Percentiles rank a stretch among this genome's conserved stretches.
phyloP scores from a whole-genome alignment of 345 rosid species.

The Camelina neglecta region DNA sequence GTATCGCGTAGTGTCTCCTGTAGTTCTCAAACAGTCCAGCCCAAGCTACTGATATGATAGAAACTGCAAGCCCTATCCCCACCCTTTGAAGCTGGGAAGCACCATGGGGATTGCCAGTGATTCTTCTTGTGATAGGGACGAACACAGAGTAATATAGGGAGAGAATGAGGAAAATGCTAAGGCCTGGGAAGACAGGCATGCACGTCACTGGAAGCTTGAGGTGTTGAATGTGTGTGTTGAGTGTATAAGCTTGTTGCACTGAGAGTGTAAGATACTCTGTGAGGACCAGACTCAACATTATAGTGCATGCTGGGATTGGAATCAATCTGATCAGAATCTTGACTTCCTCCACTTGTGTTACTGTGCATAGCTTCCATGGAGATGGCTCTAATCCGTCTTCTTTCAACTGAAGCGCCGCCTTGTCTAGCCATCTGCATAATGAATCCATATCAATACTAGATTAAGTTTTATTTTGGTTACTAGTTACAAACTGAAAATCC shows the following conservation, averaged over 20 bases:
- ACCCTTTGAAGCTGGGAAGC: slow-evolving; percentile 93
- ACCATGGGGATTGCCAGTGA: slow-evolving; percentile 89
- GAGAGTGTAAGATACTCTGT: slow-evolving; percentile 90
- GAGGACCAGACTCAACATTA: slow-evolving; percentile 64
- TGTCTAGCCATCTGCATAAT: slow-evolving; percentile 72
- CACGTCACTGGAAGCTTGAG: slow-evolving; percentile 87
- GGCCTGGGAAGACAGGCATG: slow-evolving; percentile 96
- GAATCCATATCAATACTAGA: not conserved
- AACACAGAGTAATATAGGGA: slow-evolving; percentile 73
- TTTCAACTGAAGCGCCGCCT: slow-evolving; percentile 80
- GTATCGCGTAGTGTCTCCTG: slow-evolving; percentile 70
- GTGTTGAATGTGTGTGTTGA: slow-evolving; percentile 71
- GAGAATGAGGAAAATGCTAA: slow-evolving; percentile 75
- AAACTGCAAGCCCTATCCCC: slow-evolving; percentile 77
- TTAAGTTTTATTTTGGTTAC: not conserved
- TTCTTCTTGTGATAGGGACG: slow-evolving; percentile 70
- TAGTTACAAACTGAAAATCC: not conserved
- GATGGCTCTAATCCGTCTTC: slow-evolving; percentile 72
- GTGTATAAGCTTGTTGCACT: slow-evolving; percentile 83
- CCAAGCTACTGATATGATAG: slow-evolving; percentile 73
- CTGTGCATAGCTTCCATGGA: slow-evolving; percentile 91
- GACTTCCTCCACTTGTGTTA: slow-evolving; percentile 95
- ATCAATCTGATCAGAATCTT: slow-evolving; percentile 76
- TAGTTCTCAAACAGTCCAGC: slow-evolving; percentile 78
- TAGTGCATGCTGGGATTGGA: slow-evolving; percentile 80